phyloP scores from a whole-genome alignment of 148 eudicot species.

The Vaccinium darrowii region DNA sequence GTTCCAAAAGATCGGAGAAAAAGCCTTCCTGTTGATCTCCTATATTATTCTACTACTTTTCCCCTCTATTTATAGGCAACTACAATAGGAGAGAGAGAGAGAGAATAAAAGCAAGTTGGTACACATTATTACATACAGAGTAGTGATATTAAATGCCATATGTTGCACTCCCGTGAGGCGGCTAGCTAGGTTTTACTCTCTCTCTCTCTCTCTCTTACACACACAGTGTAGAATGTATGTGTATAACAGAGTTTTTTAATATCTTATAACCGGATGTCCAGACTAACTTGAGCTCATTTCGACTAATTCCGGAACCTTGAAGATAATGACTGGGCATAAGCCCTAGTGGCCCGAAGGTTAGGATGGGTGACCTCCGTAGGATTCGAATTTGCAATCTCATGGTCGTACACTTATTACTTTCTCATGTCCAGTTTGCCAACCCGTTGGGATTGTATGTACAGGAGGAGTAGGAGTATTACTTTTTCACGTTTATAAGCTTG shows the following conservation, averaged over 20 bases:
- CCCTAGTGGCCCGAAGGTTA: no score
- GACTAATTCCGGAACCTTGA: accelerated
- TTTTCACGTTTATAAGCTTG: constrained; percentile 52
- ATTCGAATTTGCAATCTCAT: no score
- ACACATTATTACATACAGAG: no score
- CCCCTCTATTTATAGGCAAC: constrained; percentile 25
- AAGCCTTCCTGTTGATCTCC: not conserved
- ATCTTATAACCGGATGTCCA: no score
- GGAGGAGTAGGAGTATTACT: constrained; percentile 11
- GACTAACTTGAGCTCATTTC: no score
- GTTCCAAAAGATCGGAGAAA: not conserved
- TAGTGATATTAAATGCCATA: constrained; percentile 37
- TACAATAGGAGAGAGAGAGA: not conserved
- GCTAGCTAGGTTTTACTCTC: constrained; percentile 23
- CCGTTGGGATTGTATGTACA: not conserved
- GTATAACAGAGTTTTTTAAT: no score
- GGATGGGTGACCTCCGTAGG: no score
- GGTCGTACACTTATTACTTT: no score
- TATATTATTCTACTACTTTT: not conserved
- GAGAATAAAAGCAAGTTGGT: not conserved
- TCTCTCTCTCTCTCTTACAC: constrained; percentile 11
- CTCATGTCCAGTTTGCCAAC: no score
- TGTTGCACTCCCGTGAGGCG: constrained; percentile 51
- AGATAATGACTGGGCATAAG: no score
- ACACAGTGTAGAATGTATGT: no score